These are phyloP conservation scores for Phytophthora cajani DNA, from an alignment of 352 stramenopile genomes.

Conservation along the genomic window DNA sequence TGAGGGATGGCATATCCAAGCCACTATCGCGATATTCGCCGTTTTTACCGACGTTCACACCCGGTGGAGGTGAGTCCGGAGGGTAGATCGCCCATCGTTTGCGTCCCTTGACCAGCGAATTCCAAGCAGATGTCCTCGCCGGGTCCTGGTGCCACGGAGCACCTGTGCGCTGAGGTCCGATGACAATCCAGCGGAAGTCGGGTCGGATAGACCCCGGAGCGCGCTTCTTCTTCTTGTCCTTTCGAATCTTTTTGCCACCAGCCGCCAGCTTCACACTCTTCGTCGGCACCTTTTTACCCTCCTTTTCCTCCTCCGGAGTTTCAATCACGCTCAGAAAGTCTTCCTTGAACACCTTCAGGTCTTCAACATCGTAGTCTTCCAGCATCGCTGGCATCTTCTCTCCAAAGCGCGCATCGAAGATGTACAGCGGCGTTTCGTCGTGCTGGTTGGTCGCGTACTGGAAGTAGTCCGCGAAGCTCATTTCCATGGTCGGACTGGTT, in stretches of 20 bases:
- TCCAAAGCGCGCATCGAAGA: slow-evolving; percentile 86
- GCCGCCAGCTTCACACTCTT: slow-evolving; percentile 41
- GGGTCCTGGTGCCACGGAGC: slow-evolving; percentile 97
- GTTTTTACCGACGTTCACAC: slow-evolving; percentile 65
- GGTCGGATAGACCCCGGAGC: slow-evolving; percentile 45
- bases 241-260: slow-evolving; percentile 47
- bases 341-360: slow-evolving; percentile 79
- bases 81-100: slow-evolving; percentile 98
- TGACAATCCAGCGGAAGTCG: slow-evolving; percentile 87
- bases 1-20: slow-evolving; percentile 81
- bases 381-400: slow-evolving; percentile 82
- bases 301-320: slow-evolving; percentile 26
- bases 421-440: slow-evolving; percentile 89
- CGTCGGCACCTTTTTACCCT: slow-evolving; percentile 13
- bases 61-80: slow-evolving; percentile 75
- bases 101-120: slow-evolving; percentile 92
- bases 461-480: slow-evolving; percentile 81
- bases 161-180: slow-evolving; percentile 84
- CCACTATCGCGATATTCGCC: slow-evolving; percentile 61
- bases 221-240: slow-evolving; percentile 48
- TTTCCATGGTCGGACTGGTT: slow-evolving; percentile 61
- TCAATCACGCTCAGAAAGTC: slow-evolving; percentile 66
- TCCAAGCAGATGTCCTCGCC: slow-evolving; percentile 96
- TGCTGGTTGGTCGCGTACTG: slow-evolving; percentile 69
- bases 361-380: slow-evolving; percentile 65